Base-by-base conservation (phyloP, 768 basidiomycete species). In the Sporobolomyces roseus region DNA sequence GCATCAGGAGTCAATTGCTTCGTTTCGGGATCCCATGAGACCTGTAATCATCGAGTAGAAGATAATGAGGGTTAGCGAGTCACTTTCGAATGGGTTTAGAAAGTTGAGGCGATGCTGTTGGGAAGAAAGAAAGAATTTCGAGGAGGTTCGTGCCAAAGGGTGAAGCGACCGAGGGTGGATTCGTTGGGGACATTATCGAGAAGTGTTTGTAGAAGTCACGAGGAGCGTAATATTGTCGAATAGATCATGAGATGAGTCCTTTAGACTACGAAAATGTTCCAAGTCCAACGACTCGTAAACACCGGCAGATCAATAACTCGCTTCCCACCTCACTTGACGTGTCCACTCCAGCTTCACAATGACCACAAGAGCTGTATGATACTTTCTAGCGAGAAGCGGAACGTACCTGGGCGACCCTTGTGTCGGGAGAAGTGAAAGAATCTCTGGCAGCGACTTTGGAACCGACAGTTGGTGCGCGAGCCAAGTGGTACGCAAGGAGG, bases 401-500 rank as follows among this genome's bases (percentile, higher is more conserved):
- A 64, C 71, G 29, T 9, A 80, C 79, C 73, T 81, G 81, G n/a
- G 92, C 91, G 73, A 93, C 91, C 76, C 85, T 86, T 41, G 87
- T 85, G 1, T 81, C 74, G 35, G 88, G 86, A 78, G 83, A 87
- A 74, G 80, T 78, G 78, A 89, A 88, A 67, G 83, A 82, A 54
- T 86, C 84, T 38, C 79, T 68, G 53, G 83, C 81, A 43, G 80
- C 77, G 65, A 77, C 76, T 52, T 77, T 78, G 61, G 87, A 81
- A 50, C 88, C 86, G 75, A 90, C 86, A 17, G 88, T 78, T 33
- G 93, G 90, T 17, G 92, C 89, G 70, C 92, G 87, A 79, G 90
- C 86, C 72, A 98, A 88, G 93, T 93, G 97, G 84, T 97, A 96
- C 45, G 93, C 91, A 35, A 98, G 84, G 73, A 98, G 85, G 75